Evolutionary conservation across 768 basidiomycete species (phyloP).

Genomic region (Auricularia sp.): DNA sequence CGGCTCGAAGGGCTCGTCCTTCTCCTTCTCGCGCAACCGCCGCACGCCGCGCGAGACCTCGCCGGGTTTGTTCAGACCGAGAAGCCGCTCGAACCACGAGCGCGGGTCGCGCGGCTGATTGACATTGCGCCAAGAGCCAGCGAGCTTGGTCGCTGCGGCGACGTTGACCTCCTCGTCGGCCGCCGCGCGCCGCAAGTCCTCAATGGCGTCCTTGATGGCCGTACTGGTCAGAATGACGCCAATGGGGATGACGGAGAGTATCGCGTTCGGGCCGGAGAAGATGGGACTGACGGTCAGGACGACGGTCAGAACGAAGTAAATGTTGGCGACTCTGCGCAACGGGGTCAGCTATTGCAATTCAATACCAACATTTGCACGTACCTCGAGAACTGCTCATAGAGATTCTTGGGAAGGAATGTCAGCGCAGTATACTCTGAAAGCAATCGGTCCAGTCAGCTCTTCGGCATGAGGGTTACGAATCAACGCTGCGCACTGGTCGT

Average conservation of each 20-base stretch:
- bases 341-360: constrained; percentile 6
- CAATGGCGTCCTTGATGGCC: constrained; percentile 90
- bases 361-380: constrained; percentile 20
- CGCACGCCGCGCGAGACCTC: constrained; percentile 77
- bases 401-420: constrained; percentile 88
- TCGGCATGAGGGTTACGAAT: background rate
- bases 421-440: constrained; percentile 75
- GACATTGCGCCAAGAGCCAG: constrained; percentile 75
- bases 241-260: constrained; percentile 76
- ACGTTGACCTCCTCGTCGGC: constrained; percentile 94
- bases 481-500: constrained; percentile 65
- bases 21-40: constrained; percentile 76
- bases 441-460: background rate
- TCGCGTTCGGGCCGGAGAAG: constrained; percentile 79
- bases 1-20: constrained; percentile 16
- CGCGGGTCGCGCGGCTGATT: constrained; percentile 77
- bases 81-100: constrained; percentile 61
- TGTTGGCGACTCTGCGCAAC: constrained; percentile 58
- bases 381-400: constrained; percentile 92
- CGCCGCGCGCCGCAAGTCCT: constrained; percentile 83
- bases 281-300: constrained; percentile 70
- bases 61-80: constrained; percentile 62
- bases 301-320: constrained; percentile 83
- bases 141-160: constrained; percentile 82
- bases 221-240: constrained; percentile 82